Percentiles rank a stretch among this genome's conserved stretches.
Conservation (phyloP, 2,329 filamentous ascomycete species). For the Coniosporium tulheliwenetii region DNA sequence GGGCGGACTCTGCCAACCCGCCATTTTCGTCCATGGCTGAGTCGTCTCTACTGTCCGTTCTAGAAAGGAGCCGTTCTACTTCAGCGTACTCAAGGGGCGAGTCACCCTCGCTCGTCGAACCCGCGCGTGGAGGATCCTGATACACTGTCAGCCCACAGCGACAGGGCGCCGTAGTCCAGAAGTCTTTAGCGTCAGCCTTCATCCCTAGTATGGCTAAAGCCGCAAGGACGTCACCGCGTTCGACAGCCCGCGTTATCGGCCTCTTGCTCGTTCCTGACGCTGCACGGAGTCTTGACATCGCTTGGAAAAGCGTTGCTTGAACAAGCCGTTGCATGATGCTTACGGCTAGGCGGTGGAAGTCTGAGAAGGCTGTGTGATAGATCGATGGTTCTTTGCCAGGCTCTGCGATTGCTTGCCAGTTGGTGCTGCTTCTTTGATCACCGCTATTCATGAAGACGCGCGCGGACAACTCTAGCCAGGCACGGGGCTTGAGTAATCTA, state of each 20-base stretch:
- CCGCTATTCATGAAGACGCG: conserved; percentile 60
- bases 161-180: conserved; percentile 36
- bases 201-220: conserved; percentile 40
- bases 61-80: conserved; percentile 7
- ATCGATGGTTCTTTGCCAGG: conserved; percentile 46
- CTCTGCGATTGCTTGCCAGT: conserved; percentile 48
- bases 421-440: conserved; percentile 40
- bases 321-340: conserved; percentile 57
- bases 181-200: conserved; percentile 26
- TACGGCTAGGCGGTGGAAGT: conserved; percentile 54
- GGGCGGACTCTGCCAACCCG: background rate
- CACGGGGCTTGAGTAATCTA: conserved; percentile 40
- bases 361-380: conserved; percentile 57
- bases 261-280: conserved; percentile 12
- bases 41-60: background rate
- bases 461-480: conserved; percentile 49
- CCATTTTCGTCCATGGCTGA: background rate
- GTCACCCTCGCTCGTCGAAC: background rate
- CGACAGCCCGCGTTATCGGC: conserved; percentile 20
- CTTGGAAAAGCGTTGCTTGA: conserved; percentile 52
- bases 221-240: conserved; percentile 34
- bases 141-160: conserved; percentile 36
- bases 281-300: conserved; percentile 51
- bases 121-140: background rate
- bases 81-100: conserved; percentile 21